Base-by-base conservation (phyloP, 2,329 filamentous ascomycete genomes). In the Ceratocystis alfenasii region DNA sequence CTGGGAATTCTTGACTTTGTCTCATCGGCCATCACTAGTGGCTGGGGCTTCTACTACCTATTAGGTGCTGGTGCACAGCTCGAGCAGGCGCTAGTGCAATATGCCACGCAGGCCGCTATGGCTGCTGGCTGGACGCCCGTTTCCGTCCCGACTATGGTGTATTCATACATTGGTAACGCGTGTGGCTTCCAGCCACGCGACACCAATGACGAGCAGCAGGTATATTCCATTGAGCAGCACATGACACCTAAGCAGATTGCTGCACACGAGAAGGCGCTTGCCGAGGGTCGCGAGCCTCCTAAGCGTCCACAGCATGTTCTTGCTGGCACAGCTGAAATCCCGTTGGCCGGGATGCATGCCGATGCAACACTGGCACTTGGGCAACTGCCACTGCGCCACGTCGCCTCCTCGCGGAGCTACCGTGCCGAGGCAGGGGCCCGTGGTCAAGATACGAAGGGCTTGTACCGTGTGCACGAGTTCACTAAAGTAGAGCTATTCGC, bases 31-130 rank as follows among this genome's bases (percentile, higher is more conserved):
- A 85, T 83, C n/a, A 87, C 90, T 1, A 89, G 87, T 2, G 94
- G 94, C 46, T 99, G 93, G 93, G 94, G 94, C 1, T 99, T 91
- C 90, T 99, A 99, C 78, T 97, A 91, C 76, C 84, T 99, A 10
- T 80, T 90, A n/a, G 90, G 93, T 73, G 92, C 95, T 72, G 94
- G 86, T 7, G 92, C 92, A 0, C 84, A 94, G 74, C 82, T 99
- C n/a, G 94, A 99, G 76, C 93, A 97, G 73, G 94, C 94, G 0
- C 82, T 99, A 2, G 78, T 97, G 12, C 87, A 93, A 74, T 96
- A 95, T 74, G 87, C 94, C 0, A 80, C 97, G 2, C 80, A 81
- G 8, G 83, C 89, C 1, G 89, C 89, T 7, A 84, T 86, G 66
- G 82, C 81, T 62, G 81, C 84, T 69, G 90, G 90, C 63, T 99